Conservation (phyloP, 306 rosid species). For the Purshia tridentata region DNA sequence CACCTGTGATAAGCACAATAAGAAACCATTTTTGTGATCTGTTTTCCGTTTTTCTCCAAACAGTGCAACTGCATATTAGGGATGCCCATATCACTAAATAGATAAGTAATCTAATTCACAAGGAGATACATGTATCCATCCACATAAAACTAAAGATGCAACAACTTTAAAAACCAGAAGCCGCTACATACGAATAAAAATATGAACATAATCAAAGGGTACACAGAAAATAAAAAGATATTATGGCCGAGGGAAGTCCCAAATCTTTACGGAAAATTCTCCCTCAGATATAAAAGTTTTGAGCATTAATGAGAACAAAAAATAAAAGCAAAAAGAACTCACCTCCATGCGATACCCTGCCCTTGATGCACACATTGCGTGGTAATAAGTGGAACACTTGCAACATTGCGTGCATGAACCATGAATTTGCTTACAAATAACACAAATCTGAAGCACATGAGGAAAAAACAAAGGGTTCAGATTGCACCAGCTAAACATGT, state of each 20-base stretch:
- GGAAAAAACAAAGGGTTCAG: slow-evolving; percentile 20
- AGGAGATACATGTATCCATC: background rate
- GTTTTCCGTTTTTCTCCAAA: slow-evolving; percentile 89
- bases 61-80: slow-evolving; percentile 78
- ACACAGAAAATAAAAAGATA: too few relatives aligned
- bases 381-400: slow-evolving; percentile 98
- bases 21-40: slow-evolving; percentile 89
- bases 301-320: slow-evolving; percentile 1
- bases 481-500: slow-evolving; percentile 18
- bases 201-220: background rate
- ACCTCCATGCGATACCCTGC: slow-evolving; percentile 99
- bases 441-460: slow-evolving; percentile 82
- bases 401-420: slow-evolving; percentile 99
- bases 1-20: slow-evolving; percentile 99
- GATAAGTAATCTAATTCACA: slow-evolving; percentile 22
- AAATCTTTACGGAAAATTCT: background rate
- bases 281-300: background rate
- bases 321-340: slow-evolving; percentile 31
- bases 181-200: background rate
- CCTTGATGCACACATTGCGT: slow-evolving; percentile 99
- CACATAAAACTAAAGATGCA: slow-evolving; percentile 4
- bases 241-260: too few relatives aligned
- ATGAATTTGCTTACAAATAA: slow-evolving; percentile 94
- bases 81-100: slow-evolving; percentile 14
- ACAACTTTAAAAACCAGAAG: background rate